Conservation (phyloP, 2,329 filamentous ascomycete genomes). For the Pseudocercospora fuligena region DNA sequence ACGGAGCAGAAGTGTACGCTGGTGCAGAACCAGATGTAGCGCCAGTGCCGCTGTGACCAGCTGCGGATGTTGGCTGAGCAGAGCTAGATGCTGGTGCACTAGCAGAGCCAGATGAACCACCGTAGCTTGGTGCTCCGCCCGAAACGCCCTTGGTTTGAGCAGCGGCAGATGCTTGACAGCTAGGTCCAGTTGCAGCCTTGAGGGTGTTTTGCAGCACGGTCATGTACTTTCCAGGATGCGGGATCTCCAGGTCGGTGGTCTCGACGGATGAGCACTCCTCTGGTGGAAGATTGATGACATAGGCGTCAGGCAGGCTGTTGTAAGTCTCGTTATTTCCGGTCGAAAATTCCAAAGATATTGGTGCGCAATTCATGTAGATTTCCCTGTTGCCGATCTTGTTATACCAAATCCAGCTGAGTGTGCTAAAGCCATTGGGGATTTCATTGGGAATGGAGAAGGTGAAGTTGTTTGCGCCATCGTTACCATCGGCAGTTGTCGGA, state of each 20-base stretch:
- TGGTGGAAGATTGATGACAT: slow-evolving; percentile 66
- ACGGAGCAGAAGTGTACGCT: slow-evolving; percentile 9
- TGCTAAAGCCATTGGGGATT: slow-evolving; percentile 75
- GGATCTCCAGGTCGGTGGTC: slow-evolving; percentile 60
- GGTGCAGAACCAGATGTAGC: slow-evolving; percentile 13
- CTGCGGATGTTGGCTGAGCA: slow-evolving; percentile 22
- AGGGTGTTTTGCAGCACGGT: not conserved
- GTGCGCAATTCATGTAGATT: slow-evolving; percentile 95
- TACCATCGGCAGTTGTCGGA: slow-evolving; percentile 67
- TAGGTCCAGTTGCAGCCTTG: slow-evolving; percentile 22
- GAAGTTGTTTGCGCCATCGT: slow-evolving; percentile 59
- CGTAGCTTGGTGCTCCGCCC: slow-evolving; percentile 15
- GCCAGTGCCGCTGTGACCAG: slow-evolving; percentile 14
- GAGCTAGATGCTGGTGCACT: slow-evolving; percentile 16
- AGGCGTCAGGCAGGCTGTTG: slow-evolving; percentile 69
- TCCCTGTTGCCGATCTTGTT: slow-evolving; percentile 83
- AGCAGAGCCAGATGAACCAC: slow-evolving; percentile 9
- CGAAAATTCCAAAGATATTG: slow-evolving; percentile 64
- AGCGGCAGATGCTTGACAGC: slow-evolving; percentile 29
- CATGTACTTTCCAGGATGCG: slow-evolving; percentile 60
- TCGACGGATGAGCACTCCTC: slow-evolving; percentile 61
- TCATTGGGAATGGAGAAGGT: slow-evolving; percentile 72
- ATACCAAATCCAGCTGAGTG: slow-evolving; percentile 86
- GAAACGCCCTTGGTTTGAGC: slow-evolving; percentile 16
- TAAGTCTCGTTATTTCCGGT: slow-evolving; percentile 54